These are phyloP conservation scores for Ganoderma boninense DNA, from an alignment of 1,284 basidiomycete genomes.

Conservation along the genomic window DNA sequence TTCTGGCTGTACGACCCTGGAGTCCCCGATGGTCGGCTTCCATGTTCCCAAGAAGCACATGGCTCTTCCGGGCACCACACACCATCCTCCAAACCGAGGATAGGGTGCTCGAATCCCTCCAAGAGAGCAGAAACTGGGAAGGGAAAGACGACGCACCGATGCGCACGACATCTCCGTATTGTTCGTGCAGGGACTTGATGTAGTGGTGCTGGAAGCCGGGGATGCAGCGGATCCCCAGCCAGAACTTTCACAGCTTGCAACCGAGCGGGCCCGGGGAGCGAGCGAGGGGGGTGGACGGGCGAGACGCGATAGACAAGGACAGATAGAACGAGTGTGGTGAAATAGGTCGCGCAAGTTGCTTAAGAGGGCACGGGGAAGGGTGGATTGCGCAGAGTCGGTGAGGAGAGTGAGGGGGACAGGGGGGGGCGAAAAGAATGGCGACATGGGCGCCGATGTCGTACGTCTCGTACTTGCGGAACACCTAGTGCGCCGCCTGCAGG, in stretches of 20 bases:
- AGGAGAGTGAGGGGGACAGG: not conserved
- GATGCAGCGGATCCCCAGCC: slow-evolving; percentile 20
- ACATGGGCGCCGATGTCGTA: slow-evolving; percentile 3
- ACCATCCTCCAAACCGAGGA: too few species aligned
- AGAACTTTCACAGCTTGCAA: slow-evolving; percentile 32
- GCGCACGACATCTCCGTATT: slow-evolving; percentile 38
- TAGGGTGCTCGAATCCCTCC: too few species aligned
- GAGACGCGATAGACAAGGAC: slow-evolving; percentile 15
- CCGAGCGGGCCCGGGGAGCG: slow-evolving; percentile 35
- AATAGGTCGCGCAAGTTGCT: slow-evolving; percentile 4
- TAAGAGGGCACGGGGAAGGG: not conserved
- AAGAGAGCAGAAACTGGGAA: too few species aligned
- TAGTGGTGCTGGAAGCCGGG: slow-evolving; percentile 34
- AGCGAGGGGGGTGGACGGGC: slow-evolving; percentile 17
- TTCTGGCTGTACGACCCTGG: too few species aligned
- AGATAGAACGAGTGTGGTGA: slow-evolving; percentile 3
- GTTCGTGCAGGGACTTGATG: slow-evolving; percentile 33
- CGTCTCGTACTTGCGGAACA: slow-evolving; percentile 13
- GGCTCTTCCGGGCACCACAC: too few species aligned
- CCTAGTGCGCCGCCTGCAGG: slow-evolving; percentile 7
- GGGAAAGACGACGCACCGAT: slow-evolving; percentile 28
- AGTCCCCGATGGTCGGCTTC: too few species aligned
- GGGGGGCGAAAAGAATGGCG: slow-evolving; percentile 4
- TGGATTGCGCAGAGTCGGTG: not conserved
- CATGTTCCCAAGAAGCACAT: too few species aligned